A percentile compares a stretch with the other conserved stretches of the same genome.
phyloP scores from a whole-genome alignment of 108 stramenopile species.

The Pseudonitzschia multiseries region DNA sequence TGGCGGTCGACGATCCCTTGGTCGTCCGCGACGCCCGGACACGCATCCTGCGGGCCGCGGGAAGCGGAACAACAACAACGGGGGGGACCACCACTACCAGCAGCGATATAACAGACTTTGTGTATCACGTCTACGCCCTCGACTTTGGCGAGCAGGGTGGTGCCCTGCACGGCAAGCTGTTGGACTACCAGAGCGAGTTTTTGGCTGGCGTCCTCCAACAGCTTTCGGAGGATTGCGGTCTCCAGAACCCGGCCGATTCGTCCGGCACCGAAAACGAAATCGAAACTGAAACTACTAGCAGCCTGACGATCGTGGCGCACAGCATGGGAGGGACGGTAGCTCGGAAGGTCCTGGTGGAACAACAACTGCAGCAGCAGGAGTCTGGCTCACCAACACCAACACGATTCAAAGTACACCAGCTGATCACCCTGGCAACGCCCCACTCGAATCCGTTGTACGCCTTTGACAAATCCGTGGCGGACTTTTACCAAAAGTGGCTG shows the following conservation, averaged over 20 bases:
- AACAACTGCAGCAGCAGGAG: slow-evolving; percentile 5
- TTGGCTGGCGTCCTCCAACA: slow-evolving; percentile 48
- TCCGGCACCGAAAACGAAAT: not conserved
- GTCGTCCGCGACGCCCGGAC: not conserved
- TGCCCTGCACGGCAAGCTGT: slow-evolving; percentile 63
- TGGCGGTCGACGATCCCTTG: slow-evolving; percentile 12
- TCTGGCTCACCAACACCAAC: no score
- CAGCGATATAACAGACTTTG: slow-evolving; percentile 42
- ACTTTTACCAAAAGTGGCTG: slow-evolving; percentile 24
- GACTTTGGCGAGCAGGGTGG: slow-evolving; percentile 77
- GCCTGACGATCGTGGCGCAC: slow-evolving; percentile 71
- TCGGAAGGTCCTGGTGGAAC: slow-evolving; percentile 27
- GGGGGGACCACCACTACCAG: not conserved
- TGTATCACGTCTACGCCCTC: slow-evolving; percentile 73
- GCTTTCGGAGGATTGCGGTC: slow-evolving; percentile 25
- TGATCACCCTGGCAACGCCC: slow-evolving; percentile 73
- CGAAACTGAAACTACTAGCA: not conserved
- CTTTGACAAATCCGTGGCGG: slow-evolving; percentile 54
- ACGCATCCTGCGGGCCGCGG: not conserved
- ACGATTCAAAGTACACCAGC: slow-evolving; percentile 26
- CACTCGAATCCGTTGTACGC: slow-evolving; percentile 57
- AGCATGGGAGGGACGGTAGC: slow-evolving; percentile 78
- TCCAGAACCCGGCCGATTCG: not conserved
- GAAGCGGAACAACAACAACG: not conserved
- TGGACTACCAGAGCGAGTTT: slow-evolving; percentile 59